Percentiles rank a stretch among this genome's conserved stretches.
Evolutionary conservation across 1,284 basidiomycete species (phyloP).

Genomic region (Cutaneotrichosporon sp.): DNA sequence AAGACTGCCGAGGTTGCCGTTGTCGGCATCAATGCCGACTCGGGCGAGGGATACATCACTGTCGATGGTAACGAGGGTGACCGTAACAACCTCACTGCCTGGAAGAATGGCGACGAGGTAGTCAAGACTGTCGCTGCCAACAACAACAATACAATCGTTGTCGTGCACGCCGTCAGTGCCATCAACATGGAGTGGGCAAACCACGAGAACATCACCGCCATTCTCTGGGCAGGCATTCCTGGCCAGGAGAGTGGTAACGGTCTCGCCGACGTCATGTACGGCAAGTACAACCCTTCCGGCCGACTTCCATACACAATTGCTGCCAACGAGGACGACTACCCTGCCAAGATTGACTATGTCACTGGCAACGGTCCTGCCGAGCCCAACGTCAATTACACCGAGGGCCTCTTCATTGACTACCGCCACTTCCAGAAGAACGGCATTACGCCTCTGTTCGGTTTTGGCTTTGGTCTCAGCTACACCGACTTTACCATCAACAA

Average conservation of each 20-base stretch:
- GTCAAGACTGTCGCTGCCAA: constrained; percentile 43
- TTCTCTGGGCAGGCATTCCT: constrained; percentile 49
- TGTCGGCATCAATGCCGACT: constrained; percentile 63
- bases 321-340: constrained; percentile 61
- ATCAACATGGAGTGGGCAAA: constrained; percentile 75
- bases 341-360: constrained; percentile 53
- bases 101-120: constrained; percentile 63
- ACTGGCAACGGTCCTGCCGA: constrained; percentile 28
- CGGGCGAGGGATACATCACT: constrained; percentile 69
- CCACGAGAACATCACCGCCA: constrained; percentile 56
- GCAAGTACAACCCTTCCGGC: constrained; percentile 64
- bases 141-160: constrained; percentile 69
- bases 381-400: constrained; percentile 60
- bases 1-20: constrained; percentile 58
- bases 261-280: constrained; percentile 57
- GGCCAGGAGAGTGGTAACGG: constrained; percentile 74
- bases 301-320: constrained; percentile 77
- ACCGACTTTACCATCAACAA: constrained; percentile 62
- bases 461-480: constrained; percentile 81
- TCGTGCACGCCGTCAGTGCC: constrained; percentile 71
- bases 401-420: constrained; percentile 72
- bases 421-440: constrained; percentile 65
- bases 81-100: constrained; percentile 71
- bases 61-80: constrained; percentile 61
- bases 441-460: constrained; percentile 62